These are phyloP conservation scores for Geranium rotundifolium DNA, from an alignment of 345 rosid genomes.

Conservation along the genomic window DNA sequence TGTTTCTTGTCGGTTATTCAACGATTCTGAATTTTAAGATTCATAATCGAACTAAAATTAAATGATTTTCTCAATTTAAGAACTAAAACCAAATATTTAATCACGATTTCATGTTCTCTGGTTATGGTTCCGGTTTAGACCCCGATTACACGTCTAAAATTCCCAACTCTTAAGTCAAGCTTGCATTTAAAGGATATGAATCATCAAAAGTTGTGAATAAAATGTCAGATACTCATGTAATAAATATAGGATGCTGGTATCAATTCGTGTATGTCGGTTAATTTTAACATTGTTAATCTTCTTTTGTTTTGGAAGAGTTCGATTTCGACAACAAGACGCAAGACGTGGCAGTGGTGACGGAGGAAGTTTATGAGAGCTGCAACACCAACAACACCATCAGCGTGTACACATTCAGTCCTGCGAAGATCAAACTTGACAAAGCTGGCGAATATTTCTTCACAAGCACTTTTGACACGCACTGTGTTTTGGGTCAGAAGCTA, in stretches of 20 bases:
- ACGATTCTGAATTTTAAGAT: no score
- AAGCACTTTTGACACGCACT: conserved; percentile 29
- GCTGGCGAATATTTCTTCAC: conserved; percentile 38
- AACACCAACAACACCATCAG: conserved; percentile 20
- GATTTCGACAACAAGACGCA: conserved; percentile 34
- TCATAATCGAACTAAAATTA: no score
- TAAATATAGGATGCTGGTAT: neutral
- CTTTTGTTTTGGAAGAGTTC: conserved; percentile 25
- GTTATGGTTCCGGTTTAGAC: no score
- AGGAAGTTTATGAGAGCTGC: conserved; percentile 32
- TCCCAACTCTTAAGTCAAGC: no score
- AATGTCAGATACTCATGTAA: neutral
- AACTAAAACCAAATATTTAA: no score
- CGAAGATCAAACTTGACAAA: conserved; percentile 26
- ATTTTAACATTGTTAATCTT: neutral
- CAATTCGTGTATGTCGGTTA: neutral
- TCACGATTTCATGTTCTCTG: no score
- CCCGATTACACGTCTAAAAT: no score
- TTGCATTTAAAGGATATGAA: no score
- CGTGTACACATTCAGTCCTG: conserved; percentile 19
- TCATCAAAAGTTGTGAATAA: no score
- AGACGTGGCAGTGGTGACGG: conserved; percentile 38
- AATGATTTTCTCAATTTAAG: no score
- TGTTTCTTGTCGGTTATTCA: no score
- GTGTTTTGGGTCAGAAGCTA: conserved; percentile 41